Evolutionary conservation across 139 green algal genomes (phyloP), one percentile per base, ranked within the genome.

Genomic region (Chlorella sp.): DNA sequence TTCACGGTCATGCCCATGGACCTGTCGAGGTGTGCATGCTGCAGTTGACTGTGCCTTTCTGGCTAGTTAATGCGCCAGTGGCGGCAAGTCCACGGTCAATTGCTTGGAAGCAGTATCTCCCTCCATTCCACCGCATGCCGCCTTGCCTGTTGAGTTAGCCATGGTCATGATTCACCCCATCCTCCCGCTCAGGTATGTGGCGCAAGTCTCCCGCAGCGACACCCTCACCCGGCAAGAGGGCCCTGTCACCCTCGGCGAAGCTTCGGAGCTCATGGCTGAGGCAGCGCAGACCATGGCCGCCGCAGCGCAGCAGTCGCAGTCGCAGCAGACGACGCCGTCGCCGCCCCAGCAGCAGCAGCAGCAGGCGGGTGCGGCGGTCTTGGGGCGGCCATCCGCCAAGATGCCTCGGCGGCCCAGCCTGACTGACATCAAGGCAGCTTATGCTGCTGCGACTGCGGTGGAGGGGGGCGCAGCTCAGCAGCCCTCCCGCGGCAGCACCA

Each of bases 1-100:
- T 89, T 82, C 56, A 89, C 85, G 32, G 80, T 86, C 41, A 32
- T 64, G 6, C 68, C 85, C 12, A 65, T 68, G 34, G 85, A 89
- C 28, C 57, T 89, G 2, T 60, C 51, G 2, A 18, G 51, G 51
- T 60, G 51, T 15, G 51, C 11, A 23, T 60, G 7, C 11, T 60
- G 12, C 11, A 60, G 11, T 55, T 55, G n/a, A n/a, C n/a, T n/a
- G n/a, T n/a, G n/a, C n/a, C n/a, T n/a, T n/a, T n/a, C n/a, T n/a
- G n/a, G n/a, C n/a, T n/a, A n/a, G n/a, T n/a, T n/a, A n/a, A n/a
- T n/a, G n/a, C n/a, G n/a, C n/a, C n/a, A n/a, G n/a, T n/a, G n/a
- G n/a, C n/a, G n/a, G n/a, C n/a, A n/a, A n/a, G n/a, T n/a, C n/a
- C n/a, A n/a, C n/a, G n/a, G n/a, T n/a, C n/a, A n/a, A n/a, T n/a